These are phyloP conservation scores for Kockovaella imperatae DNA, from an alignment of 768 basidiomycete genomes.

Conservation along the genomic window DNA sequence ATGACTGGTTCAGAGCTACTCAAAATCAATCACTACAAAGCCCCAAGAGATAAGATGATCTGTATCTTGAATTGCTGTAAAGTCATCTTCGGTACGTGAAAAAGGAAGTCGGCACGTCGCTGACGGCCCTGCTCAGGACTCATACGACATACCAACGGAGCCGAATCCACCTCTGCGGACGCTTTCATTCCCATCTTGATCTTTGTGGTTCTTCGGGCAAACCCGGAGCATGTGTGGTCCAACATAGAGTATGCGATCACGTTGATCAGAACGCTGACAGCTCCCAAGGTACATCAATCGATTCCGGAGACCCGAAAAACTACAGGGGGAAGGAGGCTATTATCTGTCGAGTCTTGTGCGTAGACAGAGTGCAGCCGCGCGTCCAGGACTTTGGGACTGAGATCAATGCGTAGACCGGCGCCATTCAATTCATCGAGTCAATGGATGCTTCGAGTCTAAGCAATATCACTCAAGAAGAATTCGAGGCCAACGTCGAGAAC, in stretches of 20 bases:
- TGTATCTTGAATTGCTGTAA: conserved; percentile 97
- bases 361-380: neutral
- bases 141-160: conserved; percentile 68
- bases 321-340: conserved; percentile 93
- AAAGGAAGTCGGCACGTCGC: conserved; percentile 6
- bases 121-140: conserved; percentile 53
- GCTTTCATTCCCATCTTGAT: conserved; percentile 91
- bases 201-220: conserved; percentile 86
- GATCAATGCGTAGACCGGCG: conserved; percentile 82
- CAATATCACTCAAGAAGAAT: conserved; percentile 88
- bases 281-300: conserved; percentile 80
- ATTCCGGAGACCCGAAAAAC: conserved; percentile 77
- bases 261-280: neutral
- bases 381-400: neutral
- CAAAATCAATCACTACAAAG: conserved; percentile 98
- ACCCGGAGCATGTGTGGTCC: conserved; percentile 83
- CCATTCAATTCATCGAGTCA: conserved; percentile 93
- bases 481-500: conserved; percentile 67
- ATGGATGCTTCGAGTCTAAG: conserved; percentile 94
- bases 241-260: conserved; percentile 69
- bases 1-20: conserved; percentile 58
- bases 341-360: conserved; percentile 85
- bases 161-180: conserved; percentile 65
- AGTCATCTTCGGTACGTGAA: conserved; percentile 83
- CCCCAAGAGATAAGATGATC: conserved; percentile 94